Percentiles rank a stretch among this genome's conserved stretches.
phyloP scores from a whole-genome alignment of 768 basidiomycete genomes.

The Hydnomerulius pinastri region DNA sequence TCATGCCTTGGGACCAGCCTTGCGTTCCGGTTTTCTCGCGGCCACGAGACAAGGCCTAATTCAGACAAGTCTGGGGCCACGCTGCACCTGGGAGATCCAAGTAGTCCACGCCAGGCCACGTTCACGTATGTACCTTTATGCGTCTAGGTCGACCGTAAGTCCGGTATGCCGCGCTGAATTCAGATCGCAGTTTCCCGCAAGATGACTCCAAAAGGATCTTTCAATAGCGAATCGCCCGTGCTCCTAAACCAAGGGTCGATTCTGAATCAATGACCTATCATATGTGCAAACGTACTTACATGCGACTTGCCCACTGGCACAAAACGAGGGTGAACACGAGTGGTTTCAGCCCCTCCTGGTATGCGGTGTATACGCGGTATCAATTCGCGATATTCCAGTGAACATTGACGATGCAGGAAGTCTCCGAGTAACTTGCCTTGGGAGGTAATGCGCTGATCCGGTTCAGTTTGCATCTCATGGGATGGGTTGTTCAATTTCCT shows the following conservation, averaged over 20 bases:
- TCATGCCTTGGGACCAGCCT: neutral
- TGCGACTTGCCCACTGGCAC: slow-evolving; percentile 6
- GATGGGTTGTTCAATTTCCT: neutral
- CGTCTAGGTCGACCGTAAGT: neutral
- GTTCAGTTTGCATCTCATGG: neutral
- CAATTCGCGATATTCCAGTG: slow-evolving; percentile 10
- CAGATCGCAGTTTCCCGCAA: slow-evolving; percentile 14
- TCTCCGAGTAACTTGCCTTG: neutral
- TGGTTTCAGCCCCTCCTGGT: neutral
- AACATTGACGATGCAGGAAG: neutral
- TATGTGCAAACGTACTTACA: slow-evolving; percentile 27
- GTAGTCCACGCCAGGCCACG: slow-evolving; percentile 21
- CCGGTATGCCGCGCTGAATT: slow-evolving; percentile 2
- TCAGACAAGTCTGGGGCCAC: neutral
- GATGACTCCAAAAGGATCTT: slow-evolving; percentile 12
- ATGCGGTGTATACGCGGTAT: slow-evolving; percentile 2
- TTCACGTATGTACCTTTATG: slow-evolving; percentile 1
- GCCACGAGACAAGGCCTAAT: neutral
- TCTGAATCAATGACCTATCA: too few relatives aligned
- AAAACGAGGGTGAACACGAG: slow-evolving; percentile 24
- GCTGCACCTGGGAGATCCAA: neutral
- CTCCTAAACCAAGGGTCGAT: too few relatives aligned
- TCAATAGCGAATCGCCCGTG: too few relatives aligned
- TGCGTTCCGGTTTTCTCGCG: neutral
- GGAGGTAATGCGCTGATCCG: neutral